A percentile compares a stretch with the other conserved stretches of the same genome.
Evolutionary conservation across 2,329 filamentous ascomycete species (phyloP).

Genomic region (Penicillium polonicum): DNA sequence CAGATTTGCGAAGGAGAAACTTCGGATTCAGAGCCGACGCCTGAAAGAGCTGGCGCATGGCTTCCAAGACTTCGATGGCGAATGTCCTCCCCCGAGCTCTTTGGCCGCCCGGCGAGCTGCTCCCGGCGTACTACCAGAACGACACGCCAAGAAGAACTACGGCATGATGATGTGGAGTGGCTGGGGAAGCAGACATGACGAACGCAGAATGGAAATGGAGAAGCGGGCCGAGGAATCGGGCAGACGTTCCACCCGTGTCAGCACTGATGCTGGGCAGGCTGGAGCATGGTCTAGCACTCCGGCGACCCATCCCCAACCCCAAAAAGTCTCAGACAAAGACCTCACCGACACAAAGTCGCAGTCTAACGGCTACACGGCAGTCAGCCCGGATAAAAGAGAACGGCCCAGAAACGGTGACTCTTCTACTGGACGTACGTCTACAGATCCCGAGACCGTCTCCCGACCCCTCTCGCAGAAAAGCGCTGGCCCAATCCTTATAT

Average conservation of each 20-base stretch:
- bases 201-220: constrained; percentile 59
- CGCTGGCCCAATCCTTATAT: constrained; percentile 27
- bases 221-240: constrained; percentile 21
- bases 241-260: constrained; percentile 24
- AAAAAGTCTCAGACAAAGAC: background rate
- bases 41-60: constrained; percentile 70
- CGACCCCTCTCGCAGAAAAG: constrained; percentile 19
- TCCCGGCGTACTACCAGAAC: constrained; percentile 31
- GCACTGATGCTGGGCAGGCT: constrained; percentile 30
- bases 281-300: constrained; percentile 25
- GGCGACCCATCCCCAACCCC: constrained; percentile 1
- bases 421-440: background rate
- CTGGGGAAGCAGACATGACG: constrained; percentile 88
- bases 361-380: background rate
- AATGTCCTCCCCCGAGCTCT: constrained; percentile 79
- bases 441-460: constrained; percentile 11
- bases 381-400: constrained; percentile 16
- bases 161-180: constrained; percentile 80
- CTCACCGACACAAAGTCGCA: background rate
- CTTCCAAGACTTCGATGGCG: constrained; percentile 70
- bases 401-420: background rate
- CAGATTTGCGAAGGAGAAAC: constrained; percentile 68
- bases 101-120: constrained; percentile 65
- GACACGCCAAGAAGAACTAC: constrained; percentile 58
- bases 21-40: constrained; percentile 69